phyloP scores from a whole-genome alignment of 139 green algal genomes.

The Choricystis sp. region DNA sequence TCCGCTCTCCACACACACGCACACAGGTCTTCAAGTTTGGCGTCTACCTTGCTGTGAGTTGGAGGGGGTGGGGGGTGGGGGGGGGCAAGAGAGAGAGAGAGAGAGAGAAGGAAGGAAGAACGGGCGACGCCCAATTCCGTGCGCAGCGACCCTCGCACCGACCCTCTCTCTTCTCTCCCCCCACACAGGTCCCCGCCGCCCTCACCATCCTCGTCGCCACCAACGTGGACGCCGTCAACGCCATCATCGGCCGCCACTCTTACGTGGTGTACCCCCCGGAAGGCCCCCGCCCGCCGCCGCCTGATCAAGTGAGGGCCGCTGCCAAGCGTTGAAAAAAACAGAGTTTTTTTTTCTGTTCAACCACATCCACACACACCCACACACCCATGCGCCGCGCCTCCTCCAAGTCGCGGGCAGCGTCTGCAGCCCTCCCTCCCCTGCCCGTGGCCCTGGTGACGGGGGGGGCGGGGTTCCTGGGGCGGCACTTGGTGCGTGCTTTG shows the following conservation, averaged over 20 bases:
- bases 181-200: constrained; percentile 44
- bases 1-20: too few relatives aligned
- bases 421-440: too few relatives aligned
- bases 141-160: too few relatives aligned
- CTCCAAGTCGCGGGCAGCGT: background rate
- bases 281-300: constrained; percentile 8
- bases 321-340: background rate
- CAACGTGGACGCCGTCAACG: constrained; percentile 34
- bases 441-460: constrained; percentile 62
- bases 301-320: constrained; percentile 12
- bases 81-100: too few relatives aligned
- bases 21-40: constrained; percentile 61
- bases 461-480: constrained; percentile 66
- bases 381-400: background rate
- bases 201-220: constrained; percentile 46
- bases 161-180: too few relatives aligned
- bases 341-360: background rate
- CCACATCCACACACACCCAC: background rate
- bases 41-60: constrained; percentile 42
- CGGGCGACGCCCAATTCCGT: too few relatives aligned
- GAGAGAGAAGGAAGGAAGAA: too few relatives aligned
- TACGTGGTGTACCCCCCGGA: constrained; percentile 33
- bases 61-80: too few relatives aligned
- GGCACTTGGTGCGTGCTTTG: constrained; percentile 57
- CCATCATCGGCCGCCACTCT: constrained; percentile 18